These are phyloP conservation scores for Datisca glomerata DNA, from an alignment of 306 rosid species.

Conservation along the genomic window DNA sequence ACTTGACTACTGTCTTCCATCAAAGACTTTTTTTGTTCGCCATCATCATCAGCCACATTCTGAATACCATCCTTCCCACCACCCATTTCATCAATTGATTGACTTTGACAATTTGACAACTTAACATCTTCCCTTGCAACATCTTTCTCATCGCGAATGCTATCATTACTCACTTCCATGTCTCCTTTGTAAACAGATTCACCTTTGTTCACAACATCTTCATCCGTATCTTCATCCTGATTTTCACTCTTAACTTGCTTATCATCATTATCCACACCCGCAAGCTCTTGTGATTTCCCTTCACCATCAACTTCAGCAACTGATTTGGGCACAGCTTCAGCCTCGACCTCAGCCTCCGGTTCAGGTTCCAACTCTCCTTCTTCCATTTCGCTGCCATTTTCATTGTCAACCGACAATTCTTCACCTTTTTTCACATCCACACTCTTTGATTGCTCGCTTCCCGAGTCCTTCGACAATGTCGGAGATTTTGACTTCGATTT, in stretches of 20 bases:
- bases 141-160: conserved; percentile 15
- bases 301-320: conserved; percentile 17
- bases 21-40: conserved; percentile 14
- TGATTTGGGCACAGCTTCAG: conserved; percentile 5
- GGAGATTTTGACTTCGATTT: conserved; percentile 44
- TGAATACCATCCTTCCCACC: conserved; percentile 13
- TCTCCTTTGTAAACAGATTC: conserved; percentile 14
- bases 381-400: conserved; percentile 65
- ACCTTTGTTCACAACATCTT: conserved; percentile 16
- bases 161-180: conserved; percentile 7
- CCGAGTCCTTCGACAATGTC: conserved; percentile 72
- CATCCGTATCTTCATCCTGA: conserved; percentile 14
- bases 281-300: conserved; percentile 4
- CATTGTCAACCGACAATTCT: conserved; percentile 34
- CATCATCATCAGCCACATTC: conserved; percentile 12
- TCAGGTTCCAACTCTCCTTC: conserved; percentile 75
- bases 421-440: conserved; percentile 62
- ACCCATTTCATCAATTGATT: conserved; percentile 6
- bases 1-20: conserved; percentile 19
- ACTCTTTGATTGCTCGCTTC: conserved; percentile 83
- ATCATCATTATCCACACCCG: conserved; percentile 12
- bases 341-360: conserved; percentile 10
- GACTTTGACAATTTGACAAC: conserved; percentile 18
- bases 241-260: conserved; percentile 23
- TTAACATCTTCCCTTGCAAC: conserved; percentile 21